Base-by-base conservation (phyloP, 2,329 filamentous ascomycete species). In the Nakataea oryzae region DNA sequence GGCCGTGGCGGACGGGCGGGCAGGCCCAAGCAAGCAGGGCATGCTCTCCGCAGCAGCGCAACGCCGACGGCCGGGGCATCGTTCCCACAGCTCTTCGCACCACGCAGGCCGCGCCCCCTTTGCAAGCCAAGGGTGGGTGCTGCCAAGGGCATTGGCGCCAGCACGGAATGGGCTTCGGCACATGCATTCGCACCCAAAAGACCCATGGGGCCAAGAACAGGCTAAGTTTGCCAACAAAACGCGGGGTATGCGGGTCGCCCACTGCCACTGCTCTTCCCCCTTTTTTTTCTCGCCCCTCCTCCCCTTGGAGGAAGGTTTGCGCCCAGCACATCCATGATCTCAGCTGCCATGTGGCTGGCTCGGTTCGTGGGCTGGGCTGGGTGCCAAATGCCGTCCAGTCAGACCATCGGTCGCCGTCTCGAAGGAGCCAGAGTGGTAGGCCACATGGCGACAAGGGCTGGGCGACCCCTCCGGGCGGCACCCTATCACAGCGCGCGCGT, bases 171-270 rank as follows among this genome's bases (percentile, higher is more conserved):
- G 41, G 27, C 14, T 61, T 61, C 59, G 59, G 59, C 59, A 61
- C 28, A 61, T 61, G 50, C 29, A 24, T 29, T 61, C 27, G 8
- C 50, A 14, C 21, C n/a, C 41, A 47, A 61, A 61, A 28, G n/a
- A 11, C 28, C 28, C 24, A 55, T 26, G 14, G 12, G 29, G 59
- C 59, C 59, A 60, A 60, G 59, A 54, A 60, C 59, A 60, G 59
- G 59, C 59, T 60, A 54, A 60, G 59, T 54, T 41, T 26, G 24
- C 47, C 47, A 30, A 55, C 12, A 55, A 60, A 60, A 60, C 50
- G 59, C 59, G 59, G 59, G 59, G 59, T 61, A 55, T 61, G 59
- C 47, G 54, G 57, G 30, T 27, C n/a, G n/a, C 21, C 3, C 30
- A 17, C 21, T 27, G n/a, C 24, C 28, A 9, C 5, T 30, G 29